A percentile compares a stretch with the other conserved stretches of the same genome.
phyloP scores from a whole-genome alignment of 768 basidiomycete species.

The Leccinum barrowsii region DNA sequence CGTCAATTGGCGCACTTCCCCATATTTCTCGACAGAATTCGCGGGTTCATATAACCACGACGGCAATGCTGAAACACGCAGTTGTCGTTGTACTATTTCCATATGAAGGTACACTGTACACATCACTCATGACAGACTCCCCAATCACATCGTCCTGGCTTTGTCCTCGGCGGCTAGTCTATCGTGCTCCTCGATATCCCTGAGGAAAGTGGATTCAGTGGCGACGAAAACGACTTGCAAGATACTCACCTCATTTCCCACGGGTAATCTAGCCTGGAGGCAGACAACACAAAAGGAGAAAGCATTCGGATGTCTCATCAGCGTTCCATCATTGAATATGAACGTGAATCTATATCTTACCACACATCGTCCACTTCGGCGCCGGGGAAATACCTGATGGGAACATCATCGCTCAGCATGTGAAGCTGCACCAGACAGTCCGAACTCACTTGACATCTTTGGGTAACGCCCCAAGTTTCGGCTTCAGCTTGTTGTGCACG shows the following conservation, averaged over 20 bases:
- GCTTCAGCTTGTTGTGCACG: conserved; percentile 90
- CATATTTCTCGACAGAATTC: background rate
- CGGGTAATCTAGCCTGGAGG: conserved; percentile 73
- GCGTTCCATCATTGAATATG: conserved; percentile 1
- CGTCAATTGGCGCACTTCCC: background rate
- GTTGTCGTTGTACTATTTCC: background rate
- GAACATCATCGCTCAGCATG: conserved; percentile 5
- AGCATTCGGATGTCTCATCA: conserved; percentile 8
- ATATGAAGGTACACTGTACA: background rate
- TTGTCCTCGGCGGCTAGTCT: conserved; percentile 49
- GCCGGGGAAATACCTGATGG: conserved; percentile 71
- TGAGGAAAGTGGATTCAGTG: conserved; percentile 22
- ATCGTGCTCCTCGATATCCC: conserved; percentile 78
- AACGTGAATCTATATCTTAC: conserved; percentile 39
- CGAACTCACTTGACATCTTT: conserved; percentile 54
- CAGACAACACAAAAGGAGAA: conserved; percentile 5
- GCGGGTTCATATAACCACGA: background rate
- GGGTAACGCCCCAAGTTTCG: conserved; percentile 76
- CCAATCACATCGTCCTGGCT: conserved; percentile 1
- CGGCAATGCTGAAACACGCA: background rate
- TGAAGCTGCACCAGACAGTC: background rate
- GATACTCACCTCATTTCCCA: conserved; percentile 71
- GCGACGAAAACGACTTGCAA: background rate
- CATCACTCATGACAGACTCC: background rate
- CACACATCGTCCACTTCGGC: conserved; percentile 70